Evolutionary conservation across 2,329 filamentous ascomycete genomes (phyloP).

Genomic region (Fusarium sp.): DNA sequence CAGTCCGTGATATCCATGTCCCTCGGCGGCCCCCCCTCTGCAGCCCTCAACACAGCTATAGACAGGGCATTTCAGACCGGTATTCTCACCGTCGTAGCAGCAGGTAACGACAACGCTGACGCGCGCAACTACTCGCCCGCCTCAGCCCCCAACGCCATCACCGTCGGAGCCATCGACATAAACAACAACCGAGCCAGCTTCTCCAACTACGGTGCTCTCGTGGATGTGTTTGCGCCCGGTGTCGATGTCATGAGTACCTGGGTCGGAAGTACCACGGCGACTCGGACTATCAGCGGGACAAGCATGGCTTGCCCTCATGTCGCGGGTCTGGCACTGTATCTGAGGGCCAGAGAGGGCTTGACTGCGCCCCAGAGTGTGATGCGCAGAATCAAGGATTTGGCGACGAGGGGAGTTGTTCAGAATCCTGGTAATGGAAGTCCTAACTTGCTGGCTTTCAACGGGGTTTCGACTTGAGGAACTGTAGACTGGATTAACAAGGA

Average conservation of each 20-base stretch:
- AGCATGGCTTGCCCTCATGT: constrained; percentile 75
- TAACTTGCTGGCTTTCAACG: constrained; percentile 67
- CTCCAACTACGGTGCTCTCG: constrained; percentile 65
- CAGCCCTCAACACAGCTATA: constrained; percentile 66
- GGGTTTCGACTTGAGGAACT: constrained; percentile 33
- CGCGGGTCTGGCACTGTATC: constrained; percentile 71
- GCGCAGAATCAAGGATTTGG: constrained; percentile 59
- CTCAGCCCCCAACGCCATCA: constrained; percentile 63
- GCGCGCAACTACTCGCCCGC: constrained; percentile 63
- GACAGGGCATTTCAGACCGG: too few relatives aligned
- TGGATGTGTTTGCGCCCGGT: constrained; percentile 69
- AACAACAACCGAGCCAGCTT: constrained; percentile 59
- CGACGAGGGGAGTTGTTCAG: constrained; percentile 57
- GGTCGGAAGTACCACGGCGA: constrained; percentile 60
- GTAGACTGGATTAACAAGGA: not conserved
- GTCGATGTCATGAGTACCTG: constrained; percentile 63
- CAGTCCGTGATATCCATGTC: constrained; percentile 71
- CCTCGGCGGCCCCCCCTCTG: constrained; percentile 63
- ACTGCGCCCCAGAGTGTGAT: constrained; percentile 61
- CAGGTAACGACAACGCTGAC: constrained; percentile 66
- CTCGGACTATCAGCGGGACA: constrained; percentile 69
- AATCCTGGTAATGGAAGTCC: constrained; percentile 55
- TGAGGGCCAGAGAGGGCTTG: constrained; percentile 55
- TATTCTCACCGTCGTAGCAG: constrained; percentile 66
- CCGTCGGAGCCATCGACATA: constrained; percentile 66